These are phyloP conservation scores for Camillea tinctor DNA, from an alignment of 2,329 filamentous ascomycete species.

Conservation along the genomic window DNA sequence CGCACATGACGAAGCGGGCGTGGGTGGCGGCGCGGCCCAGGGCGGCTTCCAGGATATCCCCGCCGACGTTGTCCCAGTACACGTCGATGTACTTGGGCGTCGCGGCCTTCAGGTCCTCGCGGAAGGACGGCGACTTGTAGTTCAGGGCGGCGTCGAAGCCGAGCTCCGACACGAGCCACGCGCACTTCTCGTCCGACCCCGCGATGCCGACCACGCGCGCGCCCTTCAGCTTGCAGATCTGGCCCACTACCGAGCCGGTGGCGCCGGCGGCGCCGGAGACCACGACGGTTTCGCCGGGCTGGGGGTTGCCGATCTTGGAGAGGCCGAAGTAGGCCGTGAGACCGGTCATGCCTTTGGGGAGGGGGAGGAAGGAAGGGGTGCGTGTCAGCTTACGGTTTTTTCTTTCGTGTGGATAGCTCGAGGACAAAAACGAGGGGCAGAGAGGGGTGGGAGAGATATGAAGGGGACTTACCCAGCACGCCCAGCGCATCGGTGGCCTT, in stretches of 20 bases:
- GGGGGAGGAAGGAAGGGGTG: too few relatives aligned
- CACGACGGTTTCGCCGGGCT: conserved; percentile 71
- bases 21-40: conserved; percentile 60
- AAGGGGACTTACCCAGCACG: conserved; percentile 42
- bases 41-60: conserved; percentile 67
- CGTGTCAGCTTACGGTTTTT: background rate
- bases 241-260: conserved; percentile 72
- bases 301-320: conserved; percentile 64
- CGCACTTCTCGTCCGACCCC: conserved; percentile 65
- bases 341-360: conserved; percentile 58
- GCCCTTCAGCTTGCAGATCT: conserved; percentile 75
- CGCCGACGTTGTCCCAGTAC: conserved; percentile 68
- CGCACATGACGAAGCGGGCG: conserved; percentile 70
- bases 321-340: conserved; percentile 78
- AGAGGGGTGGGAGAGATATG: too few relatives aligned
- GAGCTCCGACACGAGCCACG: conserved; percentile 54
- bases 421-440: too few relatives aligned
- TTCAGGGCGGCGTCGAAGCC: conserved; percentile 61
- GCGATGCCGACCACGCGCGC: conserved; percentile 62
- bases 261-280: conserved; percentile 77
- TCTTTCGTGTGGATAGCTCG: background rate
- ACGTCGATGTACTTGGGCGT: conserved; percentile 57
- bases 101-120: conserved; percentile 48
- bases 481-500: conserved; percentile 60
- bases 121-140: conserved; percentile 56